Percentiles rank a stretch among this genome's conserved stretches.
These are phyloP conservation scores for Aspergillus olivimuriae DNA, from an alignment of 495 filamentous ascomycete species.

Conservation along the genomic window DNA sequence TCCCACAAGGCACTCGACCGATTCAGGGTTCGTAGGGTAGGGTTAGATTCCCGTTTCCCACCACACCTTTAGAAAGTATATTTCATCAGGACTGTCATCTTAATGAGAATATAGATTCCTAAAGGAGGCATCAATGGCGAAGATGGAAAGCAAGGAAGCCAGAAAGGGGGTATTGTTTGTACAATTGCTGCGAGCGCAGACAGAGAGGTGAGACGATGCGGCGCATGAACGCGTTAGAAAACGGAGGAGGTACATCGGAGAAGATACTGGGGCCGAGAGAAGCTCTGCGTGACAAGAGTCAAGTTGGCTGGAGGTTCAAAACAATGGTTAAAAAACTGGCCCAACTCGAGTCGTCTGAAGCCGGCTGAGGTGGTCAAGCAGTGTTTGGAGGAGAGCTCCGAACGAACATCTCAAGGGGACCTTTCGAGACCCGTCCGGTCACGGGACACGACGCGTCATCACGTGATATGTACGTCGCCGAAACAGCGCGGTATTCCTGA, in stretches of 20 bases:
- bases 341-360: conserved; percentile 7
- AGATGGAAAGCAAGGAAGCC: conserved; percentile 20
- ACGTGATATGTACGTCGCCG: too few relatives aligned
- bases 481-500: too few relatives aligned
- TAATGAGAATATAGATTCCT: neutral
- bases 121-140: conserved; percentile 12
- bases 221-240: conserved; percentile 10
- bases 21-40: conserved; percentile 28
- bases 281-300: conserved; percentile 10
- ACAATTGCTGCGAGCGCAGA: conserved; percentile 25
- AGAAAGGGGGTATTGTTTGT: conserved; percentile 26
- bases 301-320: conserved; percentile 4
- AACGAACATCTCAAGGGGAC: neutral
- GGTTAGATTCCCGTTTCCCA: conserved; percentile 33
- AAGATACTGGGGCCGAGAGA: conserved; percentile 17
- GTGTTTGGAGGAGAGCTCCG: neutral
- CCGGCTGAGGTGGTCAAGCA: conserved; percentile 12
- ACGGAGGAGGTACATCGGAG: conserved; percentile 14
- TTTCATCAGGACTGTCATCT: neutral
- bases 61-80: conserved; percentile 13
- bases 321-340: neutral
- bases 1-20: conserved; percentile 25
- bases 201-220: conserved; percentile 22
- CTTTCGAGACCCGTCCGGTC: neutral
- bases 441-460: neutral